Conservation (phyloP, 2,329 filamentous ascomycete species). For the Talaromyces sp. region DNA sequence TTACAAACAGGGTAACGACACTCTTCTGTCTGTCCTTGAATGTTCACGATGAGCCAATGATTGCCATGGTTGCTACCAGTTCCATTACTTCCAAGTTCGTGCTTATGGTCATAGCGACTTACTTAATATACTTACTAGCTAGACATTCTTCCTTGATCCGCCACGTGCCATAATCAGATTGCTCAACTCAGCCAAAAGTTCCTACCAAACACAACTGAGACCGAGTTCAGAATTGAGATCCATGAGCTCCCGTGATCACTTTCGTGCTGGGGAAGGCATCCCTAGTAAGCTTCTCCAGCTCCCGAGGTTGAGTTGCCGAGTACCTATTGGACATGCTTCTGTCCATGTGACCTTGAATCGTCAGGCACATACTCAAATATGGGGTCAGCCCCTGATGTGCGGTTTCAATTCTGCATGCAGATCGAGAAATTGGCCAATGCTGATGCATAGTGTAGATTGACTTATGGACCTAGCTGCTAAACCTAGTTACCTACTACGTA, state of each 20-base stretch:
- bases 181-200: neutral
- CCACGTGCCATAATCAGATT: neutral
- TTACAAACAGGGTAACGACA: neutral
- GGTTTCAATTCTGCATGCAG: constrained; percentile 1
- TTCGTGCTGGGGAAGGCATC: neutral
- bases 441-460: neutral
- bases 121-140: neutral
- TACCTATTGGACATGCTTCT: neutral
- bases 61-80: neutral
- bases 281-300: neutral
- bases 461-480: neutral
- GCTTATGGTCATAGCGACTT: neutral
- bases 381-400: neutral
- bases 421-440: constrained; percentile 4
- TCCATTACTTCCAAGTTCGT: neutral
- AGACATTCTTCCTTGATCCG: neutral
- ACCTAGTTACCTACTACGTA: neutral
- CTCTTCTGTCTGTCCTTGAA: neutral
- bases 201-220: neutral
- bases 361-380: constrained; percentile 3
- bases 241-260: neutral
- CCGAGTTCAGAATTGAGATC: neutral
- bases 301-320: neutral
- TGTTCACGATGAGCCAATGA: neutral
- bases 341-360: constrained; percentile 8